Evolutionary conservation across 345 rosid species (phyloP).

Genomic region (Linum lewisii): DNA sequence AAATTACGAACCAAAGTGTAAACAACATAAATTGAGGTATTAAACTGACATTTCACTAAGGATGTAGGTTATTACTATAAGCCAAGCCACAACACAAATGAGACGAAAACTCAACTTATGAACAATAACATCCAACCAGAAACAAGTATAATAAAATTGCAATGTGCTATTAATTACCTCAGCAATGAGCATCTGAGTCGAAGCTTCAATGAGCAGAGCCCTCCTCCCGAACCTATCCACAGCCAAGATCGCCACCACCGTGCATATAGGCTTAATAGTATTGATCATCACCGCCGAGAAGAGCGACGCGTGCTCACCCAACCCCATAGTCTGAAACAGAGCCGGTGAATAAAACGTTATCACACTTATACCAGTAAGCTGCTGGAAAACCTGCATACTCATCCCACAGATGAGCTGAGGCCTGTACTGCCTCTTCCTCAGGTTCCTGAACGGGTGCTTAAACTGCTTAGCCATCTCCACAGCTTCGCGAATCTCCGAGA

Average conservation of each 20-base stretch:
- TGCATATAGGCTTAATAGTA: conserved; percentile 21
- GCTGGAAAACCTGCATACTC: conserved; percentile 49
- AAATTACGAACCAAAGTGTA: too few species aligned
- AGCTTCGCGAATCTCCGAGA: conserved; percentile 30
- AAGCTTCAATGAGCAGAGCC: conserved; percentile 26
- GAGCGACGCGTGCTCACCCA: conserved; percentile 31
- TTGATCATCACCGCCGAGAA: conserved; percentile 39
- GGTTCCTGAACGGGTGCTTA: conserved; percentile 34
- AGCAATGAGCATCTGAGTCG: conserved; percentile 22
- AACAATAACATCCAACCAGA: too few species aligned
- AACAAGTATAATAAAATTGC: too few species aligned
- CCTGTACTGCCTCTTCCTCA: conserved; percentile 24
- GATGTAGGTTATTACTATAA: too few species aligned
- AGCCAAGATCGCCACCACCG: conserved; percentile 18
- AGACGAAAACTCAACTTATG: too few species aligned
- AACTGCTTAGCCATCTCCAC: conserved; percentile 33
- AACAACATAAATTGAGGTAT: too few species aligned
- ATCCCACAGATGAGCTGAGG: conserved; percentile 48
- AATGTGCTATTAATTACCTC: conserved; percentile 17
- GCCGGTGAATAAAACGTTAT: conserved; percentile 48
- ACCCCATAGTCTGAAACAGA: conserved; percentile 45
- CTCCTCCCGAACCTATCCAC: conserved; percentile 40
- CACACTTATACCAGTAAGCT: conserved; percentile 57
- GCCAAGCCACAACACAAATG: too few species aligned
- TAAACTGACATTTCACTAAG: too few species aligned